These are phyloP conservation scores for Talaromyces albobiverticillius DNA, from an alignment of 2,329 filamentous ascomycete genomes.

Conservation along the genomic window DNA sequence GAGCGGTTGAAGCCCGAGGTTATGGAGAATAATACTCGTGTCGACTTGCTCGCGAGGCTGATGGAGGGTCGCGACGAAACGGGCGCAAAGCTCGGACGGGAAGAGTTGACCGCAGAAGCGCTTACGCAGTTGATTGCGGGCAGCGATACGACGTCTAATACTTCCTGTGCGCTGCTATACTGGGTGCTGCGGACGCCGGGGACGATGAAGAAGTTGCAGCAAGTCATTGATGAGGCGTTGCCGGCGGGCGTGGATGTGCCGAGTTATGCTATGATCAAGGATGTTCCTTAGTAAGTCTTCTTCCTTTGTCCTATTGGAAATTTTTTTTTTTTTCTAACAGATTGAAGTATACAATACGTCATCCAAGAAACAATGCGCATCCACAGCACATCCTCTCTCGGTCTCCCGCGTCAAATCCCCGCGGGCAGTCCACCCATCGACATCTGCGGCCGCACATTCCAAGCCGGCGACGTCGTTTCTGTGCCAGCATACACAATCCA, in stretches of 20 bases:
- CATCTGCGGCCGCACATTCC: constrained; percentile 67
- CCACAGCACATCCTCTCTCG: constrained; percentile 82
- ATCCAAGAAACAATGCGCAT: constrained; percentile 83
- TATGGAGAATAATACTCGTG: constrained; percentile 60
- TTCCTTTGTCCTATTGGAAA: background rate
- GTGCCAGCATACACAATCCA: constrained; percentile 83
- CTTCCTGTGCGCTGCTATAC: constrained; percentile 79
- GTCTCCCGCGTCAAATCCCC: constrained; percentile 74
- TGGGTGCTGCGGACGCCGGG: constrained; percentile 68
- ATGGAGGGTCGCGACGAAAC: constrained; percentile 84
- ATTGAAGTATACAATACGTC: constrained; percentile 59
- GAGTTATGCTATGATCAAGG: constrained; percentile 67
- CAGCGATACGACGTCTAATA: constrained; percentile 66
- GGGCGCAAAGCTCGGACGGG: constrained; percentile 69
- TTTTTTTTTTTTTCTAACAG: background rate
- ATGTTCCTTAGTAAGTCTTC: constrained; percentile 62
- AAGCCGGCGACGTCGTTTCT: constrained; percentile 70
- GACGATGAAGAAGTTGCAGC: constrained; percentile 68
- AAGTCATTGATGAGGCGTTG: constrained; percentile 71
- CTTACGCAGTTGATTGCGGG: constrained; percentile 81
- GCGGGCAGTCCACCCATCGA: constrained; percentile 60
- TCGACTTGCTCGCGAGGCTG: constrained; percentile 75
- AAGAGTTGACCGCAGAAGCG: constrained; percentile 84
- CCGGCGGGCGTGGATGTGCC: constrained; percentile 63
- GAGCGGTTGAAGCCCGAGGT: constrained; percentile 66